phyloP scores from a whole-genome alignment of 2,329 filamentous ascomycete species.

The Sclerotinia sclerotiorum region DNA sequence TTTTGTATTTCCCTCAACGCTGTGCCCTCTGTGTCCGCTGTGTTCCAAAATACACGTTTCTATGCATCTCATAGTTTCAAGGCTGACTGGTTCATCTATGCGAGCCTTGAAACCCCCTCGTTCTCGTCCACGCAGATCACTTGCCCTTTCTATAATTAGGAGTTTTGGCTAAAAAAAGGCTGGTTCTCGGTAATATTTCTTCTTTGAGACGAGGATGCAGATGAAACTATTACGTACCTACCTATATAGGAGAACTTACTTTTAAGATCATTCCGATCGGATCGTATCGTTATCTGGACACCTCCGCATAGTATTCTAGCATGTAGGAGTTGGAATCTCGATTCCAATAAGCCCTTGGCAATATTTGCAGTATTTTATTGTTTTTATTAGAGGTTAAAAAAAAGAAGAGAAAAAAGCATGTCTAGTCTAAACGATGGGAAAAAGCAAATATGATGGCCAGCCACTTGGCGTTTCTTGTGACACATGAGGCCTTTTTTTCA shows the following conservation, averaged over 20 bases:
- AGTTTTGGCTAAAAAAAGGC: not conserved
- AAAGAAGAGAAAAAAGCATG: not conserved
- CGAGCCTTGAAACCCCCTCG: no score
- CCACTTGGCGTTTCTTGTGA: not conserved
- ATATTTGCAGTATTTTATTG: not conserved
- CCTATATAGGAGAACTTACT: not conserved
- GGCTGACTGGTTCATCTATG: not conserved
- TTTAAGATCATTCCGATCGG: not conserved
- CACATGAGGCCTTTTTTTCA: not conserved
- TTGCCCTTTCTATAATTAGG: conserved; percentile 1
- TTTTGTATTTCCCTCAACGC: conserved; percentile 1
- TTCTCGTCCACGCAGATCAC: conserved; percentile 7
- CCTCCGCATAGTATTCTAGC: not conserved
- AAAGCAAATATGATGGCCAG: not conserved
- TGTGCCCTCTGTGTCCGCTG: not conserved
- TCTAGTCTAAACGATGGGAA: not conserved
- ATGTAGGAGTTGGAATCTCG: not conserved
- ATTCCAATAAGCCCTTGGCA: not conserved
- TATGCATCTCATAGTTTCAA: conserved; percentile 1
- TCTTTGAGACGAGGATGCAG: conserved; percentile 3
- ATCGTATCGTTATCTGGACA: not conserved
- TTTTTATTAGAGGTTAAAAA: not conserved
- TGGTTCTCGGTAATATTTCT: not conserved
- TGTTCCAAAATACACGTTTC: conserved; percentile 14
- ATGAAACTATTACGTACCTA: conserved; percentile 6